phyloP scores from a whole-genome alignment of 2,329 filamentous ascomycete species.

The Phaeosphaeria sp. region DNA sequence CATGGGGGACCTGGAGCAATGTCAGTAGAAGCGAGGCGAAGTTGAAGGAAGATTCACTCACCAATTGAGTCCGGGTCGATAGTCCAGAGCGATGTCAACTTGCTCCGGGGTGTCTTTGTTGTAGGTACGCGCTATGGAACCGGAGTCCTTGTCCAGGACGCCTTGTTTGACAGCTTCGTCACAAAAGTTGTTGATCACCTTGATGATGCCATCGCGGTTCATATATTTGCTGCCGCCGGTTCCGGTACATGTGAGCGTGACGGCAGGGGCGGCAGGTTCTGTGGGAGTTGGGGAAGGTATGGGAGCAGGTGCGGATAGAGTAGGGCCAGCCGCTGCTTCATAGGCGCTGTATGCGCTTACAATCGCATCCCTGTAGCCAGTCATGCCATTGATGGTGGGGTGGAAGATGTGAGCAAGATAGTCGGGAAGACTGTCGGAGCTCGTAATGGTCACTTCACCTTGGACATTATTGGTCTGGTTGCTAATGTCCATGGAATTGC shows the following conservation, averaged over 20 bases:
- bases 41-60: too few relatives aligned
- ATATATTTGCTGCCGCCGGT: neutral
- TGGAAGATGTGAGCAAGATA: constrained; percentile 8
- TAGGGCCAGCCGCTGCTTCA: too few relatives aligned
- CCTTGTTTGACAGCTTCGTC: neutral
- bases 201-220: neutral
- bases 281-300: too few relatives aligned
- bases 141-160: neutral
- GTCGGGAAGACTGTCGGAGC: neutral
- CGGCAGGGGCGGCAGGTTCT: too few relatives aligned
- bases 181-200: neutral
- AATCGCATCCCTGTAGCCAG: constrained; percentile 5
- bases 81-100: neutral
- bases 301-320: too few relatives aligned
- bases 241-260: too few relatives aligned
- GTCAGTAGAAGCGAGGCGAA: too few relatives aligned
- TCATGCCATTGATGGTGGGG: constrained; percentile 5
- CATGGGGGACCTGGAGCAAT: too few relatives aligned
- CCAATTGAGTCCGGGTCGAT: neutral
- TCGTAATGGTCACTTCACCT: neutral
- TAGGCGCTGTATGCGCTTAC: constrained; percentile 4
- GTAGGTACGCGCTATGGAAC: neutral
- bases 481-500: constrained; percentile 1
- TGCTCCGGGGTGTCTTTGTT: neutral
- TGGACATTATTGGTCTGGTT: constrained; percentile 4